Percentiles rank a stretch among this genome's conserved stretches.
Evolutionary conservation across 139 green algal genomes (phyloP).

Genomic region (Nannochloris sp.): DNA sequence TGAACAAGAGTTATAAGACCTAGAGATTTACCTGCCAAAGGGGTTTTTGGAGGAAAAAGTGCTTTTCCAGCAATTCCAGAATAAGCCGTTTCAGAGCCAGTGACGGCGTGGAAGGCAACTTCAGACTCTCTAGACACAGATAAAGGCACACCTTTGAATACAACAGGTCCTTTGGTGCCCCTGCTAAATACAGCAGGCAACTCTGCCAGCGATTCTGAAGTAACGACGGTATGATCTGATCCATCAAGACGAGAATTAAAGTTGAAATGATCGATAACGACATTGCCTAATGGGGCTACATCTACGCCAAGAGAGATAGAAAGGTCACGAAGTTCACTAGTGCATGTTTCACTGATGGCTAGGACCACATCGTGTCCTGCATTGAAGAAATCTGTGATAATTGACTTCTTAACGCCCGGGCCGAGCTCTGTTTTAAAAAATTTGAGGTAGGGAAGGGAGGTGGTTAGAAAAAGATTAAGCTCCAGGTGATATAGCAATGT

Average conservation of each 20-base stretch:
- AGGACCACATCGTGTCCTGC: slow-evolving; percentile 72
- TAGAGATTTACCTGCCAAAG: slow-evolving; percentile 9
- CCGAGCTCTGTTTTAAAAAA: slow-evolving; percentile 50
- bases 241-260: slow-evolving; percentile 11
- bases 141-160: slow-evolving; percentile 56
- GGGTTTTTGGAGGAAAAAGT: slow-evolving; percentile 13
- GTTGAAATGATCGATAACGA: slow-evolving; percentile 29
- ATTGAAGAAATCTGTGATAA: slow-evolving; percentile 83
- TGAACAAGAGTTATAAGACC: slow-evolving; percentile 44
- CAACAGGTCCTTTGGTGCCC: slow-evolving; percentile 33
- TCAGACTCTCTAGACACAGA: slow-evolving; percentile 50
- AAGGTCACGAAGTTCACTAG: slow-evolving; percentile 44
- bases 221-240: slow-evolving; percentile 8
- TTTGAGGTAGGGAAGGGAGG: background rate
- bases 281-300: slow-evolving; percentile 51
- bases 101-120: slow-evolving; percentile 21
- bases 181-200: slow-evolving; percentile 35
- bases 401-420: slow-evolving; percentile 41
- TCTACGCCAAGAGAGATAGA: slow-evolving; percentile 64
- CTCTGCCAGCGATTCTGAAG: background rate
- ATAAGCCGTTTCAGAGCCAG: background rate
- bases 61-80: slow-evolving; percentile 2
- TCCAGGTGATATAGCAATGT: background rate
- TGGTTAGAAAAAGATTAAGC: background rate
- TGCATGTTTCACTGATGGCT: slow-evolving; percentile 40